phyloP scores from a whole-genome alignment of 768 basidiomycete species.

The Russula compacta region DNA sequence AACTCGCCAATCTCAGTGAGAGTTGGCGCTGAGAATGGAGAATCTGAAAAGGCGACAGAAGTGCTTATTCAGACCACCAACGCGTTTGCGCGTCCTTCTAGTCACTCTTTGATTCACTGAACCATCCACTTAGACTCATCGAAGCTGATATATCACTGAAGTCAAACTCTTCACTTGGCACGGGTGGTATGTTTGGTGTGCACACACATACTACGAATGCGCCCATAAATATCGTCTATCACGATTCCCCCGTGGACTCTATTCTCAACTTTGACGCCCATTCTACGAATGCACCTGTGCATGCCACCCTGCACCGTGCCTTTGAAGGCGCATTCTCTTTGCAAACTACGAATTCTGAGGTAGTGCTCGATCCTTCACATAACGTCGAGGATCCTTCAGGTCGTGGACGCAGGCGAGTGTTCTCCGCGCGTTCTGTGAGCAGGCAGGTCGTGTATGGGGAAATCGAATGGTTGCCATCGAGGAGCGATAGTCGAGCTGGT shows the following conservation, averaged over 20 bases:
- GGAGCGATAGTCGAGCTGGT: background rate
- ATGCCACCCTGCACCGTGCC: slow-evolving; percentile 27
- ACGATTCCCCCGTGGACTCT: slow-evolving; percentile 30
- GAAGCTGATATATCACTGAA: slow-evolving; percentile 27
- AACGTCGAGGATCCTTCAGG: slow-evolving; percentile 30
- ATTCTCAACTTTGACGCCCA: slow-evolving; percentile 25
- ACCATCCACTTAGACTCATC: slow-evolving; percentile 26
- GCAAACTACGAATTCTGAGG: slow-evolving; percentile 22
- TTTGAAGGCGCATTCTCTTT: slow-evolving; percentile 37
- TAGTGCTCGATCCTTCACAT: slow-evolving; percentile 18
- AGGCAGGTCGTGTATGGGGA: background rate
- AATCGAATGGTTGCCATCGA: background rate
- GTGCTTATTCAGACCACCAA: slow-evolving; percentile 34
- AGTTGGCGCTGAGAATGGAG: slow-evolving; percentile 23
- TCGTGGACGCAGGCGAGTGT: slow-evolving; percentile 27
- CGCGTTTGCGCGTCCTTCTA: slow-evolving; percentile 27
- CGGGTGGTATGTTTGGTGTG: slow-evolving; percentile 30
- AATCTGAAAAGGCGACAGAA: slow-evolving; percentile 22
- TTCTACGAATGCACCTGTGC: slow-evolving; percentile 26
- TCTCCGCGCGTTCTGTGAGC: background rate
- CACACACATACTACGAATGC: slow-evolving; percentile 26
- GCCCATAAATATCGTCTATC: slow-evolving; percentile 25
- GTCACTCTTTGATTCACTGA: background rate
- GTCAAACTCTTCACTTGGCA: slow-evolving; percentile 21
- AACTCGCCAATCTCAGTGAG: slow-evolving; percentile 28